These are phyloP conservation scores for Fusarium compactum DNA, from an alignment of 2,329 filamentous ascomycete genomes.

Conservation along the genomic window DNA sequence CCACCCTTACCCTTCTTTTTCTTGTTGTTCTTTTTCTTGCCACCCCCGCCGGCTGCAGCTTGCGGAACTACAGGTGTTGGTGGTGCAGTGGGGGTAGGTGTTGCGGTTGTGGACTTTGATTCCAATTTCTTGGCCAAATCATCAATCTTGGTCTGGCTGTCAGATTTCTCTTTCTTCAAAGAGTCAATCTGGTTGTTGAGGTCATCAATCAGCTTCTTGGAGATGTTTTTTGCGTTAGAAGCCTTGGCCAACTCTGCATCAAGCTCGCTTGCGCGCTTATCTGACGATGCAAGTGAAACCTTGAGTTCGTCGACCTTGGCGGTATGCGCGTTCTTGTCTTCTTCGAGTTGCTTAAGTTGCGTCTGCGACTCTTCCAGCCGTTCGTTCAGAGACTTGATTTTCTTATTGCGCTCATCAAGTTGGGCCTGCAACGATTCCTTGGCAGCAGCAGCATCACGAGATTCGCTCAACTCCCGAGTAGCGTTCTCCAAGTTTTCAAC, in stretches of 20 bases:
- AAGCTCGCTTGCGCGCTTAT: constrained; percentile 54
- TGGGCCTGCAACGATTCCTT: constrained; percentile 63
- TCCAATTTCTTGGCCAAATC: constrained; percentile 61
- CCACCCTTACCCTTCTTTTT: constrained; percentile 90
- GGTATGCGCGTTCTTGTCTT: constrained; percentile 50
- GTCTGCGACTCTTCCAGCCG: constrained; percentile 58
- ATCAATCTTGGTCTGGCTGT: constrained; percentile 51
- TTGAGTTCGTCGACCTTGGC: constrained; percentile 54
- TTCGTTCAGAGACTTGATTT: constrained; percentile 64
- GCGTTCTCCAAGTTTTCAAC: constrained; percentile 75
- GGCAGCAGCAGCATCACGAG: constrained; percentile 55
- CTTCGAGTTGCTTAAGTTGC: constrained; percentile 60
- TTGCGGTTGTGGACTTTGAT: constrained; percentile 26
- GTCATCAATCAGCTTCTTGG: constrained; percentile 57
- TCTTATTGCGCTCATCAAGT: constrained; percentile 60
- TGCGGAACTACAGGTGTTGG: constrained; percentile 45
- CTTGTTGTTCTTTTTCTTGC: constrained; percentile 76
- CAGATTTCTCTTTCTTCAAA: constrained; percentile 51
- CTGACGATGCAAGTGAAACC: constrained; percentile 51
- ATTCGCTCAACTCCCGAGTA: constrained; percentile 70
- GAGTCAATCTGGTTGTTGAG: constrained; percentile 54
- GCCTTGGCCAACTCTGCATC: constrained; percentile 57
- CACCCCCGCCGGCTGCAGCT: constrained; percentile 43
- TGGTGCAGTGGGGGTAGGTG: constrained; percentile 36
- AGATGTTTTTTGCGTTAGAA: constrained; percentile 54